phyloP scores from a whole-genome alignment of 495 filamentous ascomycete species.

The Pyronema omphalodes region DNA sequence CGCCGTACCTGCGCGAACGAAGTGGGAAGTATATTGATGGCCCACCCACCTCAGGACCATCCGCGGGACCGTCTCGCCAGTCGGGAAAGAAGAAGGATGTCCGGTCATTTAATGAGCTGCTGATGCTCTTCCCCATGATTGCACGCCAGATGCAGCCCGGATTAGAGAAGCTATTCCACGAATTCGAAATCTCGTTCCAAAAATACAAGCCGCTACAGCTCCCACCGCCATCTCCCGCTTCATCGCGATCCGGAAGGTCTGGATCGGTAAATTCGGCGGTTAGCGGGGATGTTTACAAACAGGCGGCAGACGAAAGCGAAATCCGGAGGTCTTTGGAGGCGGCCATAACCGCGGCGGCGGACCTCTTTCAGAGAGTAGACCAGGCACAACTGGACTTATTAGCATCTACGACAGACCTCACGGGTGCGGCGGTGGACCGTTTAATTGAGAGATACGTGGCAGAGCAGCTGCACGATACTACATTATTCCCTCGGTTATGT shows the following conservation, averaged over 20 bases:
- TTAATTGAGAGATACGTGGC: constrained; percentile 89
- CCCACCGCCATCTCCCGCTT: constrained; percentile 50
- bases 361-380: constrained; percentile 87
- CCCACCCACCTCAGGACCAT: neutral
- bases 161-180: constrained; percentile 72
- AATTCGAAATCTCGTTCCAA: constrained; percentile 71
- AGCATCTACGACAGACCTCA: constrained; percentile 82
- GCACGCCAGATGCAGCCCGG: constrained; percentile 91
- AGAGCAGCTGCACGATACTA: constrained; percentile 76
- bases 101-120: constrained; percentile 70
- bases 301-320: constrained; percentile 22
- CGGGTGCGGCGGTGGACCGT: constrained; percentile 76
- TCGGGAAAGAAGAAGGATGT: constrained; percentile 67
- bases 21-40: constrained; percentile 2
- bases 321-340: constrained; percentile 77
- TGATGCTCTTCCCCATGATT: constrained; percentile 90
- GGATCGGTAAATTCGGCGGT: constrained; percentile 16
- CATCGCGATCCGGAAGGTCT: constrained; percentile 25
- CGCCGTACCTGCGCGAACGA: constrained; percentile 16
- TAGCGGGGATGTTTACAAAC: constrained; percentile 19
- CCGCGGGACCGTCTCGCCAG: constrained; percentile 3
- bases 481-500: constrained; percentile 68
- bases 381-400: constrained; percentile 86
- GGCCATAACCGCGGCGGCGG: constrained; percentile 81
- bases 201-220: constrained; percentile 39